Percentiles rank a stretch among this genome's conserved stretches.
phyloP scores from a whole-genome alignment of 2,329 filamentous ascomycete genomes.

The Botrytis deweyae region DNA sequence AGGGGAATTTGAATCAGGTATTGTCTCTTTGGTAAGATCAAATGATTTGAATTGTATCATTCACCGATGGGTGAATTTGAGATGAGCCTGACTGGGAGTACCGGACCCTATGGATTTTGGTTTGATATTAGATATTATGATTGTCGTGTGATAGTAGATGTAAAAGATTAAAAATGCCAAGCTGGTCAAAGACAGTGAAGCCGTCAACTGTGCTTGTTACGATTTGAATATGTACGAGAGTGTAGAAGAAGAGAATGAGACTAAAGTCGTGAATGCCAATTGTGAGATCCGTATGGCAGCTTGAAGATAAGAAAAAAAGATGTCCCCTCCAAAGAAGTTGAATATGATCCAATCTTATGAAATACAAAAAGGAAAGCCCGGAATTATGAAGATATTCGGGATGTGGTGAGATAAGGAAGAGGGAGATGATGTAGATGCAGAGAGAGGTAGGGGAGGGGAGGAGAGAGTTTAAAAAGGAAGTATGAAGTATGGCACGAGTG shows the following conservation, averaged over 20 bases:
- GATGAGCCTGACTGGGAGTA: slow-evolving; percentile 26
- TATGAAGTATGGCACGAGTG: background rate
- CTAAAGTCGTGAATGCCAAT: slow-evolving; percentile 7
- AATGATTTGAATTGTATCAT: background rate
- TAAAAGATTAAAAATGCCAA: slow-evolving; percentile 23
- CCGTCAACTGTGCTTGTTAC: slow-evolving; percentile 34
- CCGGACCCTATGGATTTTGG: slow-evolving; percentile 29
- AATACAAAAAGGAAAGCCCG: background rate
- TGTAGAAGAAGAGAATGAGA: slow-evolving; percentile 1
- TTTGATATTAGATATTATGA: slow-evolving; percentile 34
- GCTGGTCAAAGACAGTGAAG: slow-evolving; percentile 38
- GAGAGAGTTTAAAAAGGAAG: slow-evolving; percentile 5
- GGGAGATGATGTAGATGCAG: background rate
- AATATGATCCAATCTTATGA: slow-evolving; percentile 9
- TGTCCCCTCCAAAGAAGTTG: background rate
- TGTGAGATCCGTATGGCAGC: background rate
- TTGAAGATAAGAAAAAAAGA: slow-evolving; percentile 7
- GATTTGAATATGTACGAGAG: slow-evolving; percentile 13
- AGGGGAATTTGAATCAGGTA: background rate
- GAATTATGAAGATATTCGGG: background rate
- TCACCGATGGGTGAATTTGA: background rate
- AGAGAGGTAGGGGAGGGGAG: background rate
- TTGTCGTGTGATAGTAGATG: slow-evolving; percentile 21
- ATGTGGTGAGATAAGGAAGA: background rate
- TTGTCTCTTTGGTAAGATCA: background rate